phyloP scores from a whole-genome alignment of 2,329 filamentous ascomycete genomes.

The Sporothrix pseudoabietina region DNA sequence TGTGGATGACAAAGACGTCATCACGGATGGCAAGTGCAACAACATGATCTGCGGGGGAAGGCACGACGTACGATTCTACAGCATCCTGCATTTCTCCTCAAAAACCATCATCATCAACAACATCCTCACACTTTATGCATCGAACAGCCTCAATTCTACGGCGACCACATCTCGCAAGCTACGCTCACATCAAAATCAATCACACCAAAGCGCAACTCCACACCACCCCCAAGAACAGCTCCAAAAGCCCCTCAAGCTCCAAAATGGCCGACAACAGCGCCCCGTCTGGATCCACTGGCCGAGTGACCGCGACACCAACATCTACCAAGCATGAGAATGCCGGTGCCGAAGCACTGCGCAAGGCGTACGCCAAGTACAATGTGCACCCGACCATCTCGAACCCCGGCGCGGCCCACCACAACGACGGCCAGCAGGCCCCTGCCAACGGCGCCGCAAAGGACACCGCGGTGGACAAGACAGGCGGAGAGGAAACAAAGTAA shows the following conservation, averaged over 20 bases:
- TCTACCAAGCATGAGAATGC: not conserved
- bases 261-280: not conserved
- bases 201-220: not conserved
- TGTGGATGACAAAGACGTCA: slow-evolving; percentile 19
- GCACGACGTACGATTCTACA: not conserved
- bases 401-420: not conserved
- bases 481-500: not conserved
- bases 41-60: not conserved
- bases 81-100: not conserved
- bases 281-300: not conserved
- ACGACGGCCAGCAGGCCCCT: not conserved
- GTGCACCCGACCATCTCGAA: slow-evolving; percentile 23
- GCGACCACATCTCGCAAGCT: not conserved
- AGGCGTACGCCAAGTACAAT: slow-evolving; percentile 30
- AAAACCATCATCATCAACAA: not conserved
- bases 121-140: not conserved
- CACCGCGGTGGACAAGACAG: not conserved
- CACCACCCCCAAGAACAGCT: not conserved
- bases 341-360: slow-evolving; percentile 25
- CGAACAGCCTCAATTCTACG: not conserved
- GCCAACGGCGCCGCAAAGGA: not conserved
- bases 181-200: too few relatives aligned
- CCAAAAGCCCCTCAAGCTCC: not conserved
- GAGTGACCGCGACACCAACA: not conserved
- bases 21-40: not conserved